Conservation (phyloP, 305 asterid species). For the Rubia tinctorum region DNA sequence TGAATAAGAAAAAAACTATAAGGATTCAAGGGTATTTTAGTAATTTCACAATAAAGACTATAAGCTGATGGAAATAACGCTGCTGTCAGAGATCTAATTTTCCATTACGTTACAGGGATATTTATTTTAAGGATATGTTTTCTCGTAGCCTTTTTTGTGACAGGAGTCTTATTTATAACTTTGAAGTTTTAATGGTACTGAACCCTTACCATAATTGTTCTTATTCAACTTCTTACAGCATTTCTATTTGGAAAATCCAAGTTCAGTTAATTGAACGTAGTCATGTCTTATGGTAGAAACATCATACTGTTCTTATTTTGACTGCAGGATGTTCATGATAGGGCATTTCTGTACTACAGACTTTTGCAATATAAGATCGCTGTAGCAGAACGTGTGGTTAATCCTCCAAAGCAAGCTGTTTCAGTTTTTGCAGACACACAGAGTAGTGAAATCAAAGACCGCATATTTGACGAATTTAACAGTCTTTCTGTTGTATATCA, state of each 20-base stretch:
- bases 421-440: conserved; percentile 98
- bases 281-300: conserved; percentile 3
- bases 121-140: background rate
- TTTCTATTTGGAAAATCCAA: background rate
- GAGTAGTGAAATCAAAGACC: conserved; percentile 96
- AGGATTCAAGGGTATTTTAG: background rate
- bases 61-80: background rate
- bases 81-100: too few species aligned
- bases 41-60: background rate
- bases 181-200: background rate
- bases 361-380: conserved; percentile 69
- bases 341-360: conserved; percentile 93
- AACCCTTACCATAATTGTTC: background rate
- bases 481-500: conserved; percentile 95
- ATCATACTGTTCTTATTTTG: conserved; percentile 1
- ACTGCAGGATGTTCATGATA: conserved; percentile 97
- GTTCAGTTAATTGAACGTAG: background rate
- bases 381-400: conserved; percentile 84
- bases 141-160: background rate
- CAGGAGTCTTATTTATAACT: background rate
- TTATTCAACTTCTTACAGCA: background rate
- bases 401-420: conserved; percentile 99
- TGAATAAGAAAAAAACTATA: background rate
- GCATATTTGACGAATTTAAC: conserved; percentile 96
- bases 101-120: too few species aligned